Evolutionary conservation across 2,329 filamentous ascomycete genomes (phyloP), one percentile per base, ranked within the genome.

Genomic region (Epichloe coenophiala): DNA sequence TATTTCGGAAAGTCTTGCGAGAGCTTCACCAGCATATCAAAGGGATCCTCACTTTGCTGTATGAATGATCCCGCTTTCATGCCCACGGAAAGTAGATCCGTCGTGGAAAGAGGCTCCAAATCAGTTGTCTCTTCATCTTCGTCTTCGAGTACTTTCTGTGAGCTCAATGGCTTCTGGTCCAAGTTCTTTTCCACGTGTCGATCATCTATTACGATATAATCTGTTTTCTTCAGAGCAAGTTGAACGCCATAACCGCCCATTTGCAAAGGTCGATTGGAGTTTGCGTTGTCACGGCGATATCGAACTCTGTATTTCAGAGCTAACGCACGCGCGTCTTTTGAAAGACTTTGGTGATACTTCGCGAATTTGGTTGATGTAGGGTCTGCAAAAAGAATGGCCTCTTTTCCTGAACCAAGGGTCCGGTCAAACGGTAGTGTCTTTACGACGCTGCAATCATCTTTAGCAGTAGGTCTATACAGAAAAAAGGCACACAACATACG

Each of bases 131-230:
- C 47, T n/a, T 90, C 84, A 56, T 88, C 84, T 39, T 84, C 78
- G 31, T 78, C 78, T 51, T 77, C 71, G 3, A 83, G 67, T 5
- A 75, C 69, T 3, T 74, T 68, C 47, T 76, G 71, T 6, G 67
- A 61, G 4, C 58, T 58, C 21, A 68, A 54, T 43, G 65, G 59
- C 58, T 71, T 68, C 45, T 73, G 58, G 1, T 55, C 47, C 2
- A 51, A 21, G 19, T 65, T 59, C 31, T 70, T 66, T 13, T 65
- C 63, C 2, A 80, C 77, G 58, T 87, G 81, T 46, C 93, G 82
- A 64, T 98, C 93, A 65, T 98, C 93, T 61, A 98, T 96, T 52
- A 98, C 93, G 59, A 98, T 97, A 62, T 98, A 98, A 63, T 98
- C 93, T 0, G 93, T 98, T 55, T 88, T 77, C 69, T 98, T 98